Conservation (phyloP, 768 basidiomycete species). For the Macrolepiota fuliginosa region DNA sequence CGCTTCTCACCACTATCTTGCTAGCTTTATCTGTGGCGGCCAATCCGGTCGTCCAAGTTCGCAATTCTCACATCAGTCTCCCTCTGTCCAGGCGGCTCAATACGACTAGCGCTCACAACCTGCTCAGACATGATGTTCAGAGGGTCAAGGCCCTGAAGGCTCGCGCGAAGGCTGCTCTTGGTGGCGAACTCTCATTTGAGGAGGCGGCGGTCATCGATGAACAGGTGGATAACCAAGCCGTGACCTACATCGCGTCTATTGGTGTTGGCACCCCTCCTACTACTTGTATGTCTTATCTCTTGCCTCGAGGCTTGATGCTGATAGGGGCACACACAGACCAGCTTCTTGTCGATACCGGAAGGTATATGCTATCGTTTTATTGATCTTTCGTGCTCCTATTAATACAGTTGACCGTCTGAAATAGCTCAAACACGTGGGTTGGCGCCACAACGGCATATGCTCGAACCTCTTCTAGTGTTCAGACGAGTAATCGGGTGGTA, state of each 20-base stretch:
- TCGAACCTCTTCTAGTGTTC: conserved; percentile 45
- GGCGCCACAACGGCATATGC: conserved; percentile 48
- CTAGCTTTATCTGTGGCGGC: conserved; percentile 45
- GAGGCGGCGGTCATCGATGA: conserved; percentile 41
- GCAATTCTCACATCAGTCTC: conserved; percentile 40
- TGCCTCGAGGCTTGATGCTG: background rate
- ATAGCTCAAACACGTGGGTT: conserved; percentile 70
- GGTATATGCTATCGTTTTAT: conserved; percentile 21
- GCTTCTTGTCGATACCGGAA: conserved; percentile 63
- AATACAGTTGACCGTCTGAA: conserved; percentile 8
- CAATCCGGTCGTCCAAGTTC: conserved; percentile 38
- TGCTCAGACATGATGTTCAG: conserved; percentile 49
- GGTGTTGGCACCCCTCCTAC: conserved; percentile 57
- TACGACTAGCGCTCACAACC: conserved; percentile 42
- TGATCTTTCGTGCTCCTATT: background rate
- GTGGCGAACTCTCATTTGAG: conserved; percentile 20
- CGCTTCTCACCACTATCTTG: conserved; percentile 43
- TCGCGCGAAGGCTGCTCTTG: conserved; percentile 28
- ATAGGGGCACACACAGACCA: conserved; percentile 31
- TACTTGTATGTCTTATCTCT: conserved; percentile 29
- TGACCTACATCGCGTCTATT: conserved; percentile 44
- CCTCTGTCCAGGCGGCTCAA: conserved; percentile 56
- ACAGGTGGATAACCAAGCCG: conserved; percentile 34
- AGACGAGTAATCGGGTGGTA: conserved; percentile 49
- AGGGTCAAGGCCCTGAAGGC: conserved; percentile 44